Evolutionary conservation across 192 early-diverging fungal genomes (phyloP).

Genomic region (Coemansia reversa): DNA sequence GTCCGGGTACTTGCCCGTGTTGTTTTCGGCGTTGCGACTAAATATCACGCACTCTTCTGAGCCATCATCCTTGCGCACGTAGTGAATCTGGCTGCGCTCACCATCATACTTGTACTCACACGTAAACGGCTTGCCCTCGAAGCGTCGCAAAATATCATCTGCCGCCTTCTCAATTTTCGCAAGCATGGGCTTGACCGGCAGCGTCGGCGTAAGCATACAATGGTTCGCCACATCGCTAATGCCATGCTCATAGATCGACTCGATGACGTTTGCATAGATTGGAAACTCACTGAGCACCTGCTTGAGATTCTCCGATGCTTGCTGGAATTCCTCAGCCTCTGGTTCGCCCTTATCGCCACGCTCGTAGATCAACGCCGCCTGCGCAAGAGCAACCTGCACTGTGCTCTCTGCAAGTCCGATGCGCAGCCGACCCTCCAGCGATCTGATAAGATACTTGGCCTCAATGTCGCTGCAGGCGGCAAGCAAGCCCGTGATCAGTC

Average conservation of each 20-base stretch:
- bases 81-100: constrained; percentile 93
- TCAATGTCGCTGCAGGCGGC: constrained; percentile 75
- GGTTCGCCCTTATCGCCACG: constrained; percentile 35
- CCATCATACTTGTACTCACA: constrained; percentile 99
- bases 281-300: constrained; percentile 82
- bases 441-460: constrained; percentile 82
- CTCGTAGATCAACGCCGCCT: constrained; percentile 68
- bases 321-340: constrained; percentile 31
- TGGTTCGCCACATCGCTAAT: constrained; percentile 63
- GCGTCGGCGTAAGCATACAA: constrained; percentile 93
- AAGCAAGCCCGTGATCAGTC: constrained; percentile 74
- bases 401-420: constrained; percentile 96
- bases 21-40: constrained; percentile 94
- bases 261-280: constrained; percentile 88
- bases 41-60: constrained; percentile 66
- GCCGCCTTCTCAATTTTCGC: constrained; percentile 97
- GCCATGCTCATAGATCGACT: constrained; percentile 75
- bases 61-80: constrained; percentile 64
- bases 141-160: constrained; percentile 89
- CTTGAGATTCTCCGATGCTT: constrained; percentile 59
- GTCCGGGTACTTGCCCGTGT: constrained; percentile 92
- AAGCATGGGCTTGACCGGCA: constrained; percentile 99
- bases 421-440: constrained; percentile 86
- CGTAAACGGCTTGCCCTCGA: constrained; percentile 88
- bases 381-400: constrained; percentile 83